Percentiles rank a stretch among this genome's conserved stretches.
These are phyloP conservation scores for Phialocephala sp. DNA, from an alignment of 2,329 filamentous ascomycete genomes.

Conservation along the genomic window DNA sequence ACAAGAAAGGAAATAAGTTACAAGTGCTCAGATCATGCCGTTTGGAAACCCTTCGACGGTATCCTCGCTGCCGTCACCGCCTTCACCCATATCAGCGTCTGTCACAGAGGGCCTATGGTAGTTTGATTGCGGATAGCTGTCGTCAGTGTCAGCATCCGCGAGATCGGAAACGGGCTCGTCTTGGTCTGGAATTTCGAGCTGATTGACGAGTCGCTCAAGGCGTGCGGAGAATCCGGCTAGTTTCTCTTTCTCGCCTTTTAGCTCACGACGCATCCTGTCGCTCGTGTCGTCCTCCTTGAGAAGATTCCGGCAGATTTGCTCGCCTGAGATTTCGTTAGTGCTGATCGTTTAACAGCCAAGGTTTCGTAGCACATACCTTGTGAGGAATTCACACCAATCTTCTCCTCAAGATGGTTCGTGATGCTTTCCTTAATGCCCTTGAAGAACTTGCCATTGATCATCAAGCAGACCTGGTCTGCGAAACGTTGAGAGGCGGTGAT, in stretches of 20 bases:
- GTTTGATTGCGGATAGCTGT: background rate
- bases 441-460: constrained; percentile 17
- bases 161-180: background rate
- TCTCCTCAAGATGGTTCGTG: constrained; percentile 11
- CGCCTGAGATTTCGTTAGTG: background rate
- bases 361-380: background rate
- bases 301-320: constrained; percentile 11
- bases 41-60: background rate
- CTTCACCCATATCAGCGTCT: background rate
- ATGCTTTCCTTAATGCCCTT: constrained; percentile 11
- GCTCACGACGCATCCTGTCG: background rate
- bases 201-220: background rate
- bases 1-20: background rate
- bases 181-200: background rate
- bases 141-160: background rate
- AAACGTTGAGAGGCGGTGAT: constrained; percentile 68
- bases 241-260: constrained; percentile 7
- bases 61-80: background rate
- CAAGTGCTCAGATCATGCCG: background rate
- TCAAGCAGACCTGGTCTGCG: constrained; percentile 52
- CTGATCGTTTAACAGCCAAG: background rate
- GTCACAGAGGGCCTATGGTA: background rate
- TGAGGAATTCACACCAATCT: constrained; percentile 6
- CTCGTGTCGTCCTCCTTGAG: constrained; percentile 9
- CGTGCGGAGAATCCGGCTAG: background rate